phyloP scores from a whole-genome alignment of 805 yeast genomes.

The Candida ovalis region DNA sequence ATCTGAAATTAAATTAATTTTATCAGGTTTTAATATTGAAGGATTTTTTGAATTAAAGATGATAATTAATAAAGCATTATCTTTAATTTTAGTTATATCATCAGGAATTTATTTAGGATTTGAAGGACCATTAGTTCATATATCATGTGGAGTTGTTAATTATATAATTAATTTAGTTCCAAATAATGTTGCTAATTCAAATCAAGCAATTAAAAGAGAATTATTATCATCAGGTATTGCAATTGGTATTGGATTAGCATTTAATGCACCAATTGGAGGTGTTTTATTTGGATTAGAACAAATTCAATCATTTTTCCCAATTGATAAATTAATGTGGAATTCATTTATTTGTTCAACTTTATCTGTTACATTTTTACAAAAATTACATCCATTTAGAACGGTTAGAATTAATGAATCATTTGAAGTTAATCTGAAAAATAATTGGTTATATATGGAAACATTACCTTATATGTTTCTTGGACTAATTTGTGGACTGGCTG shows the following conservation, averaged over 20 bases:
- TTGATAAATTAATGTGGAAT: slow-evolving; percentile 73
- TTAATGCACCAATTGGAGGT: slow-evolving; percentile 86
- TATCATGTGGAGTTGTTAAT: slow-evolving; percentile 58
- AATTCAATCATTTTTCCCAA: slow-evolving; percentile 58
- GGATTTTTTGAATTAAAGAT: slow-evolving; percentile 50
- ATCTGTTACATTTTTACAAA: slow-evolving; percentile 58
- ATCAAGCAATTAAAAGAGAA: slow-evolving; percentile 64
- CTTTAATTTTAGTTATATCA: slow-evolving; percentile 63
- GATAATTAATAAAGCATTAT: slow-evolving; percentile 51
- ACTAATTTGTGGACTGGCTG: slow-evolving; percentile 63
- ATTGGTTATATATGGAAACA: slow-evolving; percentile 70
- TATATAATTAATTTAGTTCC: slow-evolving; percentile 33
- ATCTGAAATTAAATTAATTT: slow-evolving; percentile 64
- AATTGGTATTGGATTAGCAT: slow-evolving; percentile 81
- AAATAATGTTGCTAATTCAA: slow-evolving; percentile 10
- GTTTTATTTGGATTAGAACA: slow-evolving; percentile 74
- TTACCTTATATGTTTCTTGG: slow-evolving; percentile 74
- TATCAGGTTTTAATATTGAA: slow-evolving; percentile 59
- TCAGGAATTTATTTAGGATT: slow-evolving; percentile 81
- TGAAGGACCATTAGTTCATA: slow-evolving; percentile 85
- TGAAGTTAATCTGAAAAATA: slow-evolving; percentile 63
- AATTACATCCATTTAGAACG: slow-evolving; percentile 46
- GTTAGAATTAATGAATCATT: slow-evolving; percentile 41
- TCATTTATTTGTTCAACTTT: slow-evolving; percentile 77
- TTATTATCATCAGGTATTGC: slow-evolving; percentile 72